Conservation (phyloP, 2,329 filamentous ascomycete species). For the Xylaria digitata region DNA sequence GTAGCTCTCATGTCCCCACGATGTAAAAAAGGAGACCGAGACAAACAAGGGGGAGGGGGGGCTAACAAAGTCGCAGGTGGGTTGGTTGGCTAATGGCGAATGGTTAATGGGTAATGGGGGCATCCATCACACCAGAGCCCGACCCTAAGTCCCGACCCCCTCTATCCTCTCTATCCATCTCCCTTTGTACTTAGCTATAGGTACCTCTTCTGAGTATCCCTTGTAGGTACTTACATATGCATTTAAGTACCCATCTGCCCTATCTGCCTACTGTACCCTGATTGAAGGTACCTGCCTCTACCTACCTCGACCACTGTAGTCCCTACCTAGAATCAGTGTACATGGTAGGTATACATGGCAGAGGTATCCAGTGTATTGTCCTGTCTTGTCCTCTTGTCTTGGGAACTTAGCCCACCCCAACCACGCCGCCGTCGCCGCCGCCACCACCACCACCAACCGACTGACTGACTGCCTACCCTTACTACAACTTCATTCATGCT, state of each 20-base stretch:
- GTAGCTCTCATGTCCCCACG: conserved; percentile 29
- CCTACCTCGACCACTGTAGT: no score
- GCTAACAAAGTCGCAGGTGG: conserved; percentile 16
- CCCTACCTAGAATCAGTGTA: no score
- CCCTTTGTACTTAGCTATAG: no score
- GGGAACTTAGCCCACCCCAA: conserved; percentile 26
- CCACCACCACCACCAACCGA: conserved; percentile 5
- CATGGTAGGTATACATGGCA: no score
- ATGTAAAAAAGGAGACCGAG: conserved; percentile 34
- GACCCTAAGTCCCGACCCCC: conserved; percentile 23
- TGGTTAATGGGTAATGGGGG: conserved; percentile 17
- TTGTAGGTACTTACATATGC: no score
- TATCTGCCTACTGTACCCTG: no score
- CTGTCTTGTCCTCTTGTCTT: not conserved
- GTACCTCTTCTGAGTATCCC: no score
- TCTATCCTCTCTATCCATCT: not conserved
- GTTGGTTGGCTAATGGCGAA: no score
- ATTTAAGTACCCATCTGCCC: not conserved
- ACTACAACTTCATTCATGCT: conserved; percentile 30
- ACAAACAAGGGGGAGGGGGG: conserved; percentile 22
- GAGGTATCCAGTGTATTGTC: not conserved
- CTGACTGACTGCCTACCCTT: conserved; percentile 11
- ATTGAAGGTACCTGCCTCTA: conserved; percentile 1
- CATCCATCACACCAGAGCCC: conserved; percentile 28
- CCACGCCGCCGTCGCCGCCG: conserved; percentile 29